Conservation (phyloP, 179 eudicot genomes). For the Spinacia oleracea region DNA sequence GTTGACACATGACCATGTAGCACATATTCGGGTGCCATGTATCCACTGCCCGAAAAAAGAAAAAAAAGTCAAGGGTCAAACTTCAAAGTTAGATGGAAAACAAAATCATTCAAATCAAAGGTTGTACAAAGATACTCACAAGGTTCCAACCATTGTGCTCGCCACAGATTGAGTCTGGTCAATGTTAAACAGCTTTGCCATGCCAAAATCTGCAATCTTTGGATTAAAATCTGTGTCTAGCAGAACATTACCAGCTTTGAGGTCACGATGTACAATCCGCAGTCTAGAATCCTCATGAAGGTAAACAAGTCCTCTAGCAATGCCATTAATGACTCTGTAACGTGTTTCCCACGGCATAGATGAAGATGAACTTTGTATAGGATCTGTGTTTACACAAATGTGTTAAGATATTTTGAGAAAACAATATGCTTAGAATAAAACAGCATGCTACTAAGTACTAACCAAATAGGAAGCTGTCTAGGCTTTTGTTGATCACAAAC, state of each 20-base stretch:
- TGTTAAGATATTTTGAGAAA: too few relatives aligned
- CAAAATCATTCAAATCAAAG: too few relatives aligned
- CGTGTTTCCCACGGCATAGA: conserved; percentile 38
- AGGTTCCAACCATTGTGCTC: conserved; percentile 42
- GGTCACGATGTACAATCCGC: conserved; percentile 41
- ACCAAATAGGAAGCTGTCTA: conserved; percentile 37
- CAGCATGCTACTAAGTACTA: not conserved
- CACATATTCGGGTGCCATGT: conserved; percentile 37
- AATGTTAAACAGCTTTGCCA: conserved; percentile 37
- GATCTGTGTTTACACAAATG: conserved; percentile 6
- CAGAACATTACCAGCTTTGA: conserved; percentile 41
- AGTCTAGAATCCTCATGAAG: conserved; percentile 50
- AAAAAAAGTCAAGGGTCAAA: not conserved
- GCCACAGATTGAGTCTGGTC: conserved; percentile 42
- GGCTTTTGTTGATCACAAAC: conserved; percentile 38
- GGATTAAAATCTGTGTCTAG: conserved; percentile 38
- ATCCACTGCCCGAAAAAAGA: conserved; percentile 19
- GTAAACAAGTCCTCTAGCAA: conserved; percentile 39
- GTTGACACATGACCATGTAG: conserved; percentile 34
- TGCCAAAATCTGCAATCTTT: conserved; percentile 48
- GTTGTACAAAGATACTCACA: too few relatives aligned
- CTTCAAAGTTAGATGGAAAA: not conserved
- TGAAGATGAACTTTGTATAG: conserved; percentile 16
- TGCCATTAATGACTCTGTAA: conserved; percentile 33
- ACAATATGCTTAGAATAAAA: too few relatives aligned